Evolutionary conservation across 2,329 filamentous ascomycete species (phyloP), one percentile per base, ranked within the genome.

Genomic region (Stemphylium beticola): DNA sequence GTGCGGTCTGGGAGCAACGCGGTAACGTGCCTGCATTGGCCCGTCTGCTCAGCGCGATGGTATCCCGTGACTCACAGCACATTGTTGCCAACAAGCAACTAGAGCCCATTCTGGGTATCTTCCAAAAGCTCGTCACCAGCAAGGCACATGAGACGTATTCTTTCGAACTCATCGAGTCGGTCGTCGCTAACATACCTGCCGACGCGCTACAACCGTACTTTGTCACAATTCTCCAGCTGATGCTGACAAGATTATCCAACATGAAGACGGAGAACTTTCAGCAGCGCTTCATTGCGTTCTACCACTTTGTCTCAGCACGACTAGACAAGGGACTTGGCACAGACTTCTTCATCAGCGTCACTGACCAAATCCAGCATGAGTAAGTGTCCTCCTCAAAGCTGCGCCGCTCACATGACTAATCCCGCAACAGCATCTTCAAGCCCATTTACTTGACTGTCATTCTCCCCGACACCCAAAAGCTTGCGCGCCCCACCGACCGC

Each of bases 1-100:
- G 91, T n/a, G 79, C 85, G 1, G 83, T 96, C 61, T 99, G 96
- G 95, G 92, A 97, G 62, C 90, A 88, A 4, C 88, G 89, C 70
- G 95, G 95, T 67, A 99, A 97, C 68, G 89, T 97, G 2, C 96
- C 96, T 5, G 95, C 93, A 4, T 86, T 96, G 64, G 90, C 92
- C 24, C 88, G 95, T 53, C 83, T 99, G 42, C 79, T 99, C 41
- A 87, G 89, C 10, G 90, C 92, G 14, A 89, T 98, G 64, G 89
- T 98, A 63, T 87, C 91, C 14, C 88, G 90, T 63, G 90, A 89
- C 22, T 83, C 88, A 3, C 80, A 87, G 53, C 83, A 86, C 38
- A 92, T 99, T 64, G 79, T 90, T 15, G 83, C 86, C 20, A 87
- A 90, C 68, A 90, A 93, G 65, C 92, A 97, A 74, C 76, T 97